phyloP scores from a whole-genome alignment of 352 stramenopile genomes.

The Globisporangium acanthophoron region DNA sequence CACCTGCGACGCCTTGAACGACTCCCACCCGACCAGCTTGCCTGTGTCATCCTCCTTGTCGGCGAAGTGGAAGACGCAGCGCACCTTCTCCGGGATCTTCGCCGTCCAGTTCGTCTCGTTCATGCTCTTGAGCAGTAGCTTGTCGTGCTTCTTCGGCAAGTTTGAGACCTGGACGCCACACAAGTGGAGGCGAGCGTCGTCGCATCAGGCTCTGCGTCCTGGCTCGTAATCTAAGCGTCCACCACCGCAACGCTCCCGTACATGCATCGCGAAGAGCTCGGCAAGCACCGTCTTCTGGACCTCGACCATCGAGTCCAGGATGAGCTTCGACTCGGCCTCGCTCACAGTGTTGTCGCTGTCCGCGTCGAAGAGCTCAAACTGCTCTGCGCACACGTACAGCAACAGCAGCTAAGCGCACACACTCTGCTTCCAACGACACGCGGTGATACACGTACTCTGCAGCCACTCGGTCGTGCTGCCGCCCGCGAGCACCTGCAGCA shows the following conservation, averaged over 20 bases:
- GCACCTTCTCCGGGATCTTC: constrained; percentile 71
- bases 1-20: constrained; percentile 60
- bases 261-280: constrained; percentile 60
- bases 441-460: constrained; percentile 18
- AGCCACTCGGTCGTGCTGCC: constrained; percentile 42
- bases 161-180: constrained; percentile 29
- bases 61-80: constrained; percentile 69
- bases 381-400: constrained; percentile 18
- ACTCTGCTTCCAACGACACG: not conserved
- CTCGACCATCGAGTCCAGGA: constrained; percentile 55
- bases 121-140: constrained; percentile 41
- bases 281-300: constrained; percentile 49
- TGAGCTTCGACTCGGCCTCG: constrained; percentile 45
- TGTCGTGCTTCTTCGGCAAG: constrained; percentile 58
- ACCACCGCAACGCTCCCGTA: constrained; percentile 15
- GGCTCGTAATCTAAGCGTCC: too few relatives aligned
- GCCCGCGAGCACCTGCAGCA: constrained; percentile 29
- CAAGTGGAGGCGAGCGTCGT: too few relatives aligned
- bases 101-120: constrained; percentile 59
- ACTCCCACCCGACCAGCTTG: constrained; percentile 53
- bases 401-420: not conserved
- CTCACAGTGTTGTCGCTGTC: constrained; percentile 49
- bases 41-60: constrained; percentile 50
- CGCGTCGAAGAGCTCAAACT: constrained; percentile 56
- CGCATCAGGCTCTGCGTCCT: too few relatives aligned